Percentiles rank a stretch among this genome's conserved stretches.
These are phyloP conservation scores for Xylaria sp. DNA, from an alignment of 2,329 filamentous ascomycete species.

Conservation along the genomic window DNA sequence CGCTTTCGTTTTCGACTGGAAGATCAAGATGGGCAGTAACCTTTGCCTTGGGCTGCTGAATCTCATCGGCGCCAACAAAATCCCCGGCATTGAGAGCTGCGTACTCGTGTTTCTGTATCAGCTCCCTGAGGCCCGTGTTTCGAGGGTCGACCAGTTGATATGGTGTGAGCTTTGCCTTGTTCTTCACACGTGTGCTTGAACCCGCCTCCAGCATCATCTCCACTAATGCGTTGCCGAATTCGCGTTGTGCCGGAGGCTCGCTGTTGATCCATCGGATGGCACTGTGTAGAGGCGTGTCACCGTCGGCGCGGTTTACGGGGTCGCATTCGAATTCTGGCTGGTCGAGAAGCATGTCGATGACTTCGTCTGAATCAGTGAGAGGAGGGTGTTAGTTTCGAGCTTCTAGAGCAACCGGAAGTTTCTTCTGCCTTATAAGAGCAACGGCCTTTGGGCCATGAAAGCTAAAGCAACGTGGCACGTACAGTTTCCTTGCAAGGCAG, in stretches of 20 bases:
- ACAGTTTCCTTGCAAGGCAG: conserved; percentile 88
- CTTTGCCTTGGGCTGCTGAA: conserved; percentile 36
- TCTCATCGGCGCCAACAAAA: conserved; percentile 57
- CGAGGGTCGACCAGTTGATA: conserved; percentile 77
- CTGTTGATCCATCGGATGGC: conserved; percentile 81
- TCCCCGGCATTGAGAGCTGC: conserved; percentile 67
- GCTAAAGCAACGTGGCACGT: conserved; percentile 50
- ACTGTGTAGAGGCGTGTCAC: conserved; percentile 82
- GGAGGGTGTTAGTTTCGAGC: conserved; percentile 10
- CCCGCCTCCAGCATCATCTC: conserved; percentile 87
- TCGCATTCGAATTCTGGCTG: conserved; percentile 88
- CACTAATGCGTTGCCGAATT: conserved; percentile 73
- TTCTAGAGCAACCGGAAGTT: background rate
- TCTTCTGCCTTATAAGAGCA: background rate
- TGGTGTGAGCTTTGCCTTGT: conserved; percentile 78
- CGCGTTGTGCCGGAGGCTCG: conserved; percentile 70
- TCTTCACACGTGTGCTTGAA: conserved; percentile 65
- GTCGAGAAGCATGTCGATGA: conserved; percentile 84
- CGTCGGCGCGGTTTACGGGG: conserved; percentile 74
- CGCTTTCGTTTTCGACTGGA: conserved; percentile 52
- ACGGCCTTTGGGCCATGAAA: background rate
- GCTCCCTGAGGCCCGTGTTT: conserved; percentile 68
- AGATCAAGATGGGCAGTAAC: conserved; percentile 38
- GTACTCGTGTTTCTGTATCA: conserved; percentile 78
- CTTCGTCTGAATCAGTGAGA: conserved; percentile 67